These are phyloP conservation scores for Astrocystis sublimbata DNA, from an alignment of 495 filamentous ascomycete genomes.

Conservation along the genomic window DNA sequence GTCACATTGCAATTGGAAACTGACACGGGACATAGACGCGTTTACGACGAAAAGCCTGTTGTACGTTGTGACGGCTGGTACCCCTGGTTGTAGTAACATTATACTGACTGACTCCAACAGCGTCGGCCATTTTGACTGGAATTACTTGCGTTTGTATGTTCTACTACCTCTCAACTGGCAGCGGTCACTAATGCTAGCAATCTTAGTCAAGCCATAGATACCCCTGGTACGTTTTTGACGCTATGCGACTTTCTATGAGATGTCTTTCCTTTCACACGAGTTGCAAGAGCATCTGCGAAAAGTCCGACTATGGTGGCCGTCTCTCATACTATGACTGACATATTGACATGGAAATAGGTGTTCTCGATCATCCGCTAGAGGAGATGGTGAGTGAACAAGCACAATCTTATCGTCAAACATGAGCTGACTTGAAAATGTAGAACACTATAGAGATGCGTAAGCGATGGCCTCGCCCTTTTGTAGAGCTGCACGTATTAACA, in stretches of 20 bases:
- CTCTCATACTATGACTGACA: background rate
- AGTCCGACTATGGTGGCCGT: background rate
- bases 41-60: constrained; percentile 98
- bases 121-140: constrained; percentile 98
- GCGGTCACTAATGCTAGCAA: background rate
- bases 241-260: background rate
- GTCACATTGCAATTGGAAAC: background rate
- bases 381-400: constrained; percentile 64
- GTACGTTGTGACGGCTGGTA: background rate
- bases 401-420: background rate
- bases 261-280: background rate
- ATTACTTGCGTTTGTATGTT: constrained; percentile 90
- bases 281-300: background rate
- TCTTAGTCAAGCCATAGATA: constrained; percentile 20
- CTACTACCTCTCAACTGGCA: constrained; percentile 36
- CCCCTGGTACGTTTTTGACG: constrained; percentile 19
- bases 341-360: constrained; percentile 53
- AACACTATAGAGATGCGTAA: constrained; percentile 96
- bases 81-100: background rate
- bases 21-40: constrained; percentile 53
- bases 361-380: constrained; percentile 94
- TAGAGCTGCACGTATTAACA: background rate
- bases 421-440: constrained; percentile 4
- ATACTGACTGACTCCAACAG: constrained; percentile 8
- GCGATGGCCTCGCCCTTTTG: constrained; percentile 30